Percentiles rank a stretch among this genome's conserved stretches.
Evolutionary conservation across 495 filamentous ascomycete genomes (phyloP).

Genomic region (Pyrenula aspistea): DNA sequence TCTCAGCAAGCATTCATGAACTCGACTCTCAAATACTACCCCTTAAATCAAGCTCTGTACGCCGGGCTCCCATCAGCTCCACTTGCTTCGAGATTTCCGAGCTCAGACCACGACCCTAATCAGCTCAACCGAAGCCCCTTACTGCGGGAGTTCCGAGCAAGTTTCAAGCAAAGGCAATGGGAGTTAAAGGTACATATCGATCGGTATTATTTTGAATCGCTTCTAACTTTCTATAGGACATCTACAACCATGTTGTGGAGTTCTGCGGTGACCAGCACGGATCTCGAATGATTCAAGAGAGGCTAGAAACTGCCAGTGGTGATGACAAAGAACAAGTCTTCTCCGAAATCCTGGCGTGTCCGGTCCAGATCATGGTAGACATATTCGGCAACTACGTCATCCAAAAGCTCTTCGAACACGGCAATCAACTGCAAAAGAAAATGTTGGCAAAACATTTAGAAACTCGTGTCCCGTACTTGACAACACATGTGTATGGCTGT

Average conservation of each 20-base stretch:
- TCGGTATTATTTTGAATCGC: background rate
- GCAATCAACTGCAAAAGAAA: conserved; percentile 88
- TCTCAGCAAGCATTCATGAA: conserved; percentile 25
- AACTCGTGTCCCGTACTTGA: conserved; percentile 65
- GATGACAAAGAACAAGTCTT: conserved; percentile 96
- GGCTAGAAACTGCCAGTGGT: conserved; percentile 87
- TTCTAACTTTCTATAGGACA: conserved; percentile 45
- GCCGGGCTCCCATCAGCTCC: conserved; percentile 16
- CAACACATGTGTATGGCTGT: conserved; percentile 88
- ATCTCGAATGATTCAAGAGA: conserved; percentile 91
- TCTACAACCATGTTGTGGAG: conserved; percentile 81
- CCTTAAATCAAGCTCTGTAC: conserved; percentile 6
- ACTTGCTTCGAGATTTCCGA: conserved; percentile 32
- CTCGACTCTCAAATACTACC: conserved; percentile 18
- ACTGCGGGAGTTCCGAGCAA: conserved; percentile 68
- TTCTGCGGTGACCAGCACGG: conserved; percentile 94
- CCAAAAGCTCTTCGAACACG: conserved; percentile 95
- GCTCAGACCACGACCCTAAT: conserved; percentile 53
- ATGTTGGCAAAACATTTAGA: conserved; percentile 78
- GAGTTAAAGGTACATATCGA: conserved; percentile 58
- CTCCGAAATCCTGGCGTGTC: conserved; percentile 70
- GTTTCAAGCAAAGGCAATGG: conserved; percentile 66
- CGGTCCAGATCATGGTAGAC: conserved; percentile 84
- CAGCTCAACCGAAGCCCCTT: conserved; percentile 57
- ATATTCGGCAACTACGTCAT: conserved; percentile 98